A percentile compares a stretch with the other conserved stretches of the same genome.
phyloP scores from a whole-genome alignment of 2,329 filamentous ascomycete species.

The Sclerotinia spermophila region DNA sequence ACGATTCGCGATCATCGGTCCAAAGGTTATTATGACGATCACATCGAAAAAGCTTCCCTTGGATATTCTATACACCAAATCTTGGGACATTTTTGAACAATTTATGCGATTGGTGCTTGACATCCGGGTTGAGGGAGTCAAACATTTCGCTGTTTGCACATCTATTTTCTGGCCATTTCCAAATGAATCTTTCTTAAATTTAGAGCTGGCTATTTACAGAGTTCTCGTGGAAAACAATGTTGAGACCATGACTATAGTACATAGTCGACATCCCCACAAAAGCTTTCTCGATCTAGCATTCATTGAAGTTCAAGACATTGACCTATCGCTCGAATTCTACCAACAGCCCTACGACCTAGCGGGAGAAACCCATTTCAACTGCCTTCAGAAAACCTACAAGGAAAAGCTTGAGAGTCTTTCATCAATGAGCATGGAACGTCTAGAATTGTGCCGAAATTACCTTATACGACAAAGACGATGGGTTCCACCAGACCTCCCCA shows the following conservation, averaged over 20 bases:
- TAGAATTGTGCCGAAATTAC: background rate
- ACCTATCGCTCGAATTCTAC: background rate
- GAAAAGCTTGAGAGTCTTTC: background rate
- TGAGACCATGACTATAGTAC: background rate
- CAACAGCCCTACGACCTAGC: background rate
- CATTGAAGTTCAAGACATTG: background rate
- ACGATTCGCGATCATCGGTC: background rate
- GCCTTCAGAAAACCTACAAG: background rate
- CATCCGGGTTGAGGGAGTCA: too few relatives aligned
- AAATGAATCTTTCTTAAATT: too few relatives aligned
- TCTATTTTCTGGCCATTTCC: background rate
- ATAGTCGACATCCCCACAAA: background rate
- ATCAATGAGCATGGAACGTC: background rate
- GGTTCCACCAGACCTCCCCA: too few relatives aligned
- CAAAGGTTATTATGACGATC: background rate
- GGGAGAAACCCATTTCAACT: accelerated
- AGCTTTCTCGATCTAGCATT: background rate
- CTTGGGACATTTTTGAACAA: too few relatives aligned
- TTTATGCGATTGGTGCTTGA: too few relatives aligned
- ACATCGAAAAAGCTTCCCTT: too few relatives aligned
- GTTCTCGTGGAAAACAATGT: background rate
- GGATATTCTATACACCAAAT: background rate
- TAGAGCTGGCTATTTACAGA: background rate
- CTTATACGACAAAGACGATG: too few relatives aligned
- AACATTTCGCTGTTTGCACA: background rate